Conservation (phyloP, 1,284 basidiomycete species). For the Tranzscheliella williamsii region DNA sequence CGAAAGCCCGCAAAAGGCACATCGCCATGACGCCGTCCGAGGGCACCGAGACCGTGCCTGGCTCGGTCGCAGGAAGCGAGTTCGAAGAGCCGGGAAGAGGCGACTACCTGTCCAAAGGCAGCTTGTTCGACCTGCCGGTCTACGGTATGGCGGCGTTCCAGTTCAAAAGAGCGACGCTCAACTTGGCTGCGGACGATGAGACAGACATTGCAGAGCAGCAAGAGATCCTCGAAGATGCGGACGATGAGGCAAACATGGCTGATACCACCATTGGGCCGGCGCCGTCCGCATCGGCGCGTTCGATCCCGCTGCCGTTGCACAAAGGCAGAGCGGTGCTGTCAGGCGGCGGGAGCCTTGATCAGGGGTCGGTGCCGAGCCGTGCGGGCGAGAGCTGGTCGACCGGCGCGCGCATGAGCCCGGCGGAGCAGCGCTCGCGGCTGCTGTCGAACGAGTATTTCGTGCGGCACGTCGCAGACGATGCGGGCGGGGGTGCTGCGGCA, state of each 20-base stretch:
- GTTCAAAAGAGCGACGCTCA: constrained; percentile 21
- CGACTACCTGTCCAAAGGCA: constrained; percentile 30
- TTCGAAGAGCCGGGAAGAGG: constrained; percentile 18
- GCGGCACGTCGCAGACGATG: constrained; percentile 7
- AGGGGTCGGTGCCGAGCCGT: too few species aligned
- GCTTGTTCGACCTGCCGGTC: constrained; percentile 1
- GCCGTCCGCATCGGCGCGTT: background rate
- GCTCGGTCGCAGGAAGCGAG: constrained; percentile 26
- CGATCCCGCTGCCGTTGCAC: too few species aligned
- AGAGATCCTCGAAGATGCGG: constrained; percentile 3
- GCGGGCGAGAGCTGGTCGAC: too few species aligned
- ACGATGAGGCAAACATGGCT: constrained; percentile 2
- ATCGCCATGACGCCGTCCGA: constrained; percentile 23
- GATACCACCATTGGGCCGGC: background rate
- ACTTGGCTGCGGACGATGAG: constrained; percentile 7
- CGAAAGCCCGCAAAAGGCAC: constrained; percentile 8
- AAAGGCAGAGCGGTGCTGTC: too few species aligned
- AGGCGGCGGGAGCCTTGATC: too few species aligned
- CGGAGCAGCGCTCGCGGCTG: constrained; percentile 20
- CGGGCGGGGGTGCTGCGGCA: background rate
- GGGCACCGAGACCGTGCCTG: constrained; percentile 35
- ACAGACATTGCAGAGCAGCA: constrained; percentile 1
- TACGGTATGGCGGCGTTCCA: constrained; percentile 16
- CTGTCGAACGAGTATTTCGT: constrained; percentile 25
- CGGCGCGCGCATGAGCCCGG: constrained; percentile 13